Conservation (phyloP, 495 filamentous ascomycete species). For the Clavariopsis aquatica region DNA sequence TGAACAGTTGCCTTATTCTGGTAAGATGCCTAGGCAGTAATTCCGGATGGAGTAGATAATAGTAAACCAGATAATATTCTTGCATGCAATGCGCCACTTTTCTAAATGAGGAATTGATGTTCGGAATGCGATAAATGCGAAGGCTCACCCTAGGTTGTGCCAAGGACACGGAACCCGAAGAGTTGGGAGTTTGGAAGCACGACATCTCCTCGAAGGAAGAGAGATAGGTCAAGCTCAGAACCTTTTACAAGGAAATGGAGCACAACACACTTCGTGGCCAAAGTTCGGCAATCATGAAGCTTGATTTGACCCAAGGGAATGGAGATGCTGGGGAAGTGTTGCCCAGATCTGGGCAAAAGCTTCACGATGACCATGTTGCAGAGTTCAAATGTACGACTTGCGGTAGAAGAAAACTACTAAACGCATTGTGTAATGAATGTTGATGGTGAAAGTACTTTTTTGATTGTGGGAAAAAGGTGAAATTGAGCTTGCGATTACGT, state of each 20-base stretch:
- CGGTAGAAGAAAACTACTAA: neutral
- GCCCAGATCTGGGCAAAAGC: neutral
- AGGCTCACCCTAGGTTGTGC: neutral
- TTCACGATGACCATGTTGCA: neutral
- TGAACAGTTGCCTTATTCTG: neutral
- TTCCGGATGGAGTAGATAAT: neutral
- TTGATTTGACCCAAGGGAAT: neutral
- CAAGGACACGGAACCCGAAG: conserved; percentile 4
- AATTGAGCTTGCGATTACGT: too few species aligned
- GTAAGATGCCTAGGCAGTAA: neutral
- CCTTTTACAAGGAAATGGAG: neutral
- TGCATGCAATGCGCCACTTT: neutral
- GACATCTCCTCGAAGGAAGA: neutral
- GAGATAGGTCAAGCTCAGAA: neutral
- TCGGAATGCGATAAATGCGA: conserved; percentile 11
- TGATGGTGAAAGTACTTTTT: neutral
- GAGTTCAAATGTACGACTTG: neutral
- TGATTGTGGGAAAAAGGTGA: neutral
- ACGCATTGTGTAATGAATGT: neutral
- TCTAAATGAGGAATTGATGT: conserved; percentile 12
- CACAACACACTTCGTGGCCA: neutral
- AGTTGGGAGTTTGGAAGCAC: conserved; percentile 1
- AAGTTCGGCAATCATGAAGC: neutral
- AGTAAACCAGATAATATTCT: neutral
- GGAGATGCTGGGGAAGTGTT: neutral